Percentiles rank a stretch among this genome's conserved stretches.
Evolutionary conservation across 345 rosid species (phyloP).

Genomic region (Excoecaria agallocha): DNA sequence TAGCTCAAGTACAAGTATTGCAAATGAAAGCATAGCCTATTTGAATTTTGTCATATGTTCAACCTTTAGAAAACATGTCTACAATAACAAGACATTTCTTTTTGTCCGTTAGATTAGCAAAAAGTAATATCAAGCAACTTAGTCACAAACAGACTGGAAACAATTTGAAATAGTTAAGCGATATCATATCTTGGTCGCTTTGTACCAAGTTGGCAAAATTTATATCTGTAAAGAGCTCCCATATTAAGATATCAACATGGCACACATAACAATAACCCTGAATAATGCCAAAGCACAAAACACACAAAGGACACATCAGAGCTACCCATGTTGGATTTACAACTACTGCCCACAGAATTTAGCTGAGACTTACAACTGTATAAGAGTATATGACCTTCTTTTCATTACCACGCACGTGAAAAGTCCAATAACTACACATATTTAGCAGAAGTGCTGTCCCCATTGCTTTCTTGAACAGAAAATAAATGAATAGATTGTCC

Average conservation of each 20-base stretch:
- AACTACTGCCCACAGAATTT: not conserved
- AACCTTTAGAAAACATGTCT: not conserved
- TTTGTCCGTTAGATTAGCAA: not conserved
- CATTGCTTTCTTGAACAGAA: slow-evolving; percentile 4
- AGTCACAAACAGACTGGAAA: not conserved
- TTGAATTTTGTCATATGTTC: not conserved
- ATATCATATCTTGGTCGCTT: not conserved
- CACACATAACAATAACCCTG: not conserved
- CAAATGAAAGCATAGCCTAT: not conserved
- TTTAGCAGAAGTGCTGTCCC: not conserved
- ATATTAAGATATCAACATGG: not conserved
- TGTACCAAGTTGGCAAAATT: not conserved
- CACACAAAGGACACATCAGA: not conserved
- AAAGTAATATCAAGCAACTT: not conserved
- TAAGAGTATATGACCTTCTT: not conserved
- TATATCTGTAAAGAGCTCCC: not conserved
- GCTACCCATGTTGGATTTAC: not conserved
- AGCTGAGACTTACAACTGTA: not conserved
- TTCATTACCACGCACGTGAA: not conserved
- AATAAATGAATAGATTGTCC: not conserved
- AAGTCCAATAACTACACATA: not conserved
- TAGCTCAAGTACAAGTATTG: not conserved
- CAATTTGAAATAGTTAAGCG: not conserved
- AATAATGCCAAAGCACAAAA: not conserved
- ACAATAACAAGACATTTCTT: not conserved